These are phyloP conservation scores for Penicillium taxi DNA, from an alignment of 495 filamentous ascomycete species.

Conservation along the genomic window DNA sequence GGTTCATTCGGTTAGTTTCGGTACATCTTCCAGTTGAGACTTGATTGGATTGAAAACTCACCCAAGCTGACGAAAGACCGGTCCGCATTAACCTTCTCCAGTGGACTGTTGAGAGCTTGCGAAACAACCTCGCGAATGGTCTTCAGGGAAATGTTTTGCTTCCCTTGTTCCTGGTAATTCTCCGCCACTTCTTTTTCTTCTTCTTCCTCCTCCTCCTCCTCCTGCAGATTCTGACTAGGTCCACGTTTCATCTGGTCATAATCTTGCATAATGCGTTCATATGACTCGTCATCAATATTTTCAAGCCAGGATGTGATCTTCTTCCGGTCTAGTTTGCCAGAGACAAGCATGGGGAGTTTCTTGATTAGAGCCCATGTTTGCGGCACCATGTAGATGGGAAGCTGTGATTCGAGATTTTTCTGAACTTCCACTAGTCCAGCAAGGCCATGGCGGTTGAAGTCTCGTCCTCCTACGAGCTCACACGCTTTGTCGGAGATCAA, in stretches of 20 bases:
- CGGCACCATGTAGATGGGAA: constrained; percentile 45
- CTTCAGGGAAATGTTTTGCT: too few species aligned
- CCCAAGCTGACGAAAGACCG: constrained; percentile 40
- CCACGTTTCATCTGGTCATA: constrained; percentile 27
- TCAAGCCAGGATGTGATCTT: constrained; percentile 39
- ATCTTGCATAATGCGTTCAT: constrained; percentile 34
- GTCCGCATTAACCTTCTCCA: constrained; percentile 29
- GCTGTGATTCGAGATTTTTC: constrained; percentile 25
- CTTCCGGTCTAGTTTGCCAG: constrained; percentile 44
- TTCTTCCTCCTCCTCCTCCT: constrained; percentile 18
- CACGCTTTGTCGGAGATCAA: constrained; percentile 27
- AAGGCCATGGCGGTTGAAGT: constrained; percentile 19
- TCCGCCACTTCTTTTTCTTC: too few species aligned
- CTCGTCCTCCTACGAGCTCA: constrained; percentile 26
- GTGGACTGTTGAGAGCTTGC: constrained; percentile 41
- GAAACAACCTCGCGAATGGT: constrained; percentile 35
- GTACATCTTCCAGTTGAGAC: constrained; percentile 9
- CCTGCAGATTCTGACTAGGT: constrained; percentile 18
- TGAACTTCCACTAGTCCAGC: constrained; percentile 30
- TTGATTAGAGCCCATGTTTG: constrained; percentile 38
- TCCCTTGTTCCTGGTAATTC: too few species aligned
- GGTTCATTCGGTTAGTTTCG: constrained; percentile 16
- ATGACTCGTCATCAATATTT: constrained; percentile 26
- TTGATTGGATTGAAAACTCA: constrained; percentile 14
- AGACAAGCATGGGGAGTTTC: constrained; percentile 40